Percentiles rank a stretch among this genome's conserved stretches.
Conservation (phyloP, 768 basidiomycete species). For the Sarcomyxa edulis region DNA sequence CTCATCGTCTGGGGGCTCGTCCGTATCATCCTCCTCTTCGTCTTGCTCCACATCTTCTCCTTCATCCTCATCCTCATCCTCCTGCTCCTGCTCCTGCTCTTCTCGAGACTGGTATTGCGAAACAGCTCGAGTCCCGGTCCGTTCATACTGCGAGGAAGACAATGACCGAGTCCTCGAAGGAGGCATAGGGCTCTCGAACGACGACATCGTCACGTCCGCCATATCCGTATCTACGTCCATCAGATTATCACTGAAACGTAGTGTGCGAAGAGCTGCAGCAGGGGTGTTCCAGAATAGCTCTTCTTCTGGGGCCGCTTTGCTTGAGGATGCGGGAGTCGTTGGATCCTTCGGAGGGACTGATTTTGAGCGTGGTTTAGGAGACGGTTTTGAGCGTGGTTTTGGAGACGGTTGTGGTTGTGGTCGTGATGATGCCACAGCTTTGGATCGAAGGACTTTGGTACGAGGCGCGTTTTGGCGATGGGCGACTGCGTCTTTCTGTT, state of each 20-base stretch:
- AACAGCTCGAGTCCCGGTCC: too few relatives aligned
- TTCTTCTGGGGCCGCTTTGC: slow-evolving; percentile 30
- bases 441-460: background rate
- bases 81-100: background rate
- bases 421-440: background rate
- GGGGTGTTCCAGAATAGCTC: slow-evolving; percentile 64
- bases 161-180: slow-evolving; percentile 6
- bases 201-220: slow-evolving; percentile 43
- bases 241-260: slow-evolving; percentile 61
- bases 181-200: slow-evolving; percentile 31
- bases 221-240: slow-evolving; percentile 62
- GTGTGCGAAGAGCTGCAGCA: slow-evolving; percentile 43
- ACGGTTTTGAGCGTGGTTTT: slow-evolving; percentile 8
- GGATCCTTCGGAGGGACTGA: slow-evolving; percentile 15
- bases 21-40: slow-evolving; percentile 5
- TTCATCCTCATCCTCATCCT: background rate
- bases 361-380: slow-evolving; percentile 12
- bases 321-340: slow-evolving; percentile 19
- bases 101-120: too few relatives aligned
- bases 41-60: background rate
- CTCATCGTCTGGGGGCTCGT: too few relatives aligned
- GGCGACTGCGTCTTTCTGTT: slow-evolving; percentile 18
- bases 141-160: too few relatives aligned
- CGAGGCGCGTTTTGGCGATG: background rate
- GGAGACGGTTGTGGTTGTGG: background rate